Percentiles rank a stretch among this genome's conserved stretches.
phyloP scores from a whole-genome alignment of 1,139 yeast species.

The Suhomyces kunorum region DNA sequence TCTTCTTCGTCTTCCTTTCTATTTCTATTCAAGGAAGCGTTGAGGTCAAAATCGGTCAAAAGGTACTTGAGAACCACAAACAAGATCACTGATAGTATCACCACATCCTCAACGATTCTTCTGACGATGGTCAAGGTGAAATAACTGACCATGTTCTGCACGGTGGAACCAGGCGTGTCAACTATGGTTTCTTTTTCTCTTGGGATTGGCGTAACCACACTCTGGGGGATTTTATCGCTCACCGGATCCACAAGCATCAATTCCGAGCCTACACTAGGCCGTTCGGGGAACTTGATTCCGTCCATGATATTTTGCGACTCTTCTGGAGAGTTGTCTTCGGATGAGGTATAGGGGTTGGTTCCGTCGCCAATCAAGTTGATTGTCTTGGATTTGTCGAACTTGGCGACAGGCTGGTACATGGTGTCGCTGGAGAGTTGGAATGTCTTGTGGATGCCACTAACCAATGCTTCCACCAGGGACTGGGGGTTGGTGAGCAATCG shows the following conservation, averaged over 20 bases:
- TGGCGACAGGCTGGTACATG: constrained; percentile 40
- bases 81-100: constrained; percentile 22
- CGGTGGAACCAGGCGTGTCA: neutral
- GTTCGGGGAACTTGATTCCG: constrained; percentile 38
- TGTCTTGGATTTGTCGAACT: constrained; percentile 23
- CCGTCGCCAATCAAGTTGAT: constrained; percentile 13
- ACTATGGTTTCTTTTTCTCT: neutral
- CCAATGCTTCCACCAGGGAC: constrained; percentile 32
- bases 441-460: constrained; percentile 55
- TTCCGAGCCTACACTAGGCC: constrained; percentile 15
- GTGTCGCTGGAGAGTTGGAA: constrained; percentile 36
- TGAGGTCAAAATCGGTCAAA: constrained; percentile 6
- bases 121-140: constrained; percentile 16
- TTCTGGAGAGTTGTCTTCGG: constrained; percentile 19
- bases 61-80: constrained; percentile 12
- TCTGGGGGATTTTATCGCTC: constrained; percentile 5
- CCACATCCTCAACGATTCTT: constrained; percentile 38
- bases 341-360: constrained; percentile 1
- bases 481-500: constrained; percentile 18
- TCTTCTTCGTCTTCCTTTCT: neutral
- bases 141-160: constrained; percentile 7
- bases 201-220: neutral
- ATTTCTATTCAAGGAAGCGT: constrained; percentile 1
- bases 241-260: constrained; percentile 14
- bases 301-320: constrained; percentile 28